Percentiles rank a stretch among this genome's conserved stretches.
Evolutionary conservation across 1,284 basidiomycete species (phyloP).

Genomic region (Sporisorium iseilematis-ciliati): DNA sequence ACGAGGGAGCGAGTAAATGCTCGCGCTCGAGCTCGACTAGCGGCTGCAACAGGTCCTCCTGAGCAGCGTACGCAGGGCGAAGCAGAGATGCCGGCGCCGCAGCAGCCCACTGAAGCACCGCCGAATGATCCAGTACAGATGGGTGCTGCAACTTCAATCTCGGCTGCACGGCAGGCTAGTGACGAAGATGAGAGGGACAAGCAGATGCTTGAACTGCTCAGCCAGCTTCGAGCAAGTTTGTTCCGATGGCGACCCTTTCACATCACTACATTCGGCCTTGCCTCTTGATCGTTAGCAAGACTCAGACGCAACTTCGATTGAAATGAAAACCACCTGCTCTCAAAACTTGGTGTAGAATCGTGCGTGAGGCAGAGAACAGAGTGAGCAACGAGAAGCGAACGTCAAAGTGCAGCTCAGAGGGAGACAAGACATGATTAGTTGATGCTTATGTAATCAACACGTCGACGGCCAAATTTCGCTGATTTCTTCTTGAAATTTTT

Average conservation of each 20-base stretch:
- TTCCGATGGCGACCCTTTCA: slow-evolving; percentile 47
- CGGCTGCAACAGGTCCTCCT: not conserved
- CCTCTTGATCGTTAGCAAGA: slow-evolving; percentile 9
- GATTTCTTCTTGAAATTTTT: slow-evolving; percentile 21
- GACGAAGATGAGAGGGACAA: slow-evolving; percentile 10
- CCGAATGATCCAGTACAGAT: not conserved
- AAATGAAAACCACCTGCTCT: not conserved
- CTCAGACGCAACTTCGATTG: not conserved
- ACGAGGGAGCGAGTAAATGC: slow-evolving; percentile 24
- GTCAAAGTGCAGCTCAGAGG: too few species aligned
- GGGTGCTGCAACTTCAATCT: not conserved
- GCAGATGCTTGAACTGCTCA: slow-evolving; percentile 27
- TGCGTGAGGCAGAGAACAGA: not conserved
- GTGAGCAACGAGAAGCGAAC: not conserved
- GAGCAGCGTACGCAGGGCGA: not conserved
- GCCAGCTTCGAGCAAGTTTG: slow-evolving; percentile 27
- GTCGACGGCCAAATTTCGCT: slow-evolving; percentile 7
- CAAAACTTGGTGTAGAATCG: not conserved
- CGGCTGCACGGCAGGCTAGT: not conserved
- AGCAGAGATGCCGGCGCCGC: not conserved
- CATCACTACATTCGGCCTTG: slow-evolving; percentile 21
- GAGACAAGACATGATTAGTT: not conserved
- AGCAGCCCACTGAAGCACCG: not conserved
- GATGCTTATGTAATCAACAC: not conserved
- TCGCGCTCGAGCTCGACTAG: not conserved